Evolutionary conservation across 192 early-diverging fungal species (phyloP), one percentile per base, ranked within the genome.

Genomic region (Backusella tuberculispora): DNA sequence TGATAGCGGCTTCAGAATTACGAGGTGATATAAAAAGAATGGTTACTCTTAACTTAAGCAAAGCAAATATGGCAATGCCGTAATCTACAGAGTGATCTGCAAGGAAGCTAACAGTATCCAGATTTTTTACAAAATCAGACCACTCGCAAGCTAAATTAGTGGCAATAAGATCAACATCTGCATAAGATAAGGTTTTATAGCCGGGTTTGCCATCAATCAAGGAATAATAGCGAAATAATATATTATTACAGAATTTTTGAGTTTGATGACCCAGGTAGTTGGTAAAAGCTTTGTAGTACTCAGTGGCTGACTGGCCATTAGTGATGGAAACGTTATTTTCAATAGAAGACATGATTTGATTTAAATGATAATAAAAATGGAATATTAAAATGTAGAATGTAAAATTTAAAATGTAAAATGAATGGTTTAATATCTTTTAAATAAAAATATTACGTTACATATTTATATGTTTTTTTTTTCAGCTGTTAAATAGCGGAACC

Each of bases 151-250:
- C 43, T 14, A 69, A 13, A 8, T 13, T 69, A 13, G 40, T 45
- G 12, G 66, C 41, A 24, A 69, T 69, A 12, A 46, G 1, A 10
- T 69, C 67, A 1, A 45, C 43, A n/a, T 69, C 41, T 26, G 7
- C 43, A n/a, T 37, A 74, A 19, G 64, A 17, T 9, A 46, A 42
- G 21, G 40, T 29, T 24, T 69, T 69, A 29, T 65, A 65, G 63
- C 14, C 29, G 14, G 10, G 13, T 0, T 37, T 29, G 15, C 14
- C 6, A 13, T 29, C 37, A 6, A 6, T 5, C 9, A 14, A 14
- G 7, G 63, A 15, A 65, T 37, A 12, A 38, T 65, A 65, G 19
- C 63, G 37, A 14, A 65, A 29, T 1, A 65, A 29, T 29, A 40
- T 38, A 15, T 65, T 65, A 38, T 40, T 13, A 6, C 14, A 14